Percentiles rank a stretch among this genome's conserved stretches.
These are phyloP conservation scores for Naganishia vaughanmartiniae DNA, from an alignment of 768 basidiomycete genomes.

Conservation along the genomic window DNA sequence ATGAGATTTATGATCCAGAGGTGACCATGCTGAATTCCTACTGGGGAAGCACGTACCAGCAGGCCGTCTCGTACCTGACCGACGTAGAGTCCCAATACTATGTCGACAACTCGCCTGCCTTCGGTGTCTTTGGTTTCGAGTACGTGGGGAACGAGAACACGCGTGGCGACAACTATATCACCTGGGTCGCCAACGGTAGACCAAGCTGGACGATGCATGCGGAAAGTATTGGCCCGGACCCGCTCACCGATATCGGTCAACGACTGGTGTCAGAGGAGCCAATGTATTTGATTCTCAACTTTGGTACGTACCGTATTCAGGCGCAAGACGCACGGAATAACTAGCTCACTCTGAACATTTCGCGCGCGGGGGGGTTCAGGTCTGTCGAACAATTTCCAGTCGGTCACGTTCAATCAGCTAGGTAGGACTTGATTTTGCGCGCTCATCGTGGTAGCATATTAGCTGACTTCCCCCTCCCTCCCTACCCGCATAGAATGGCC, in stretches of 20 bases:
- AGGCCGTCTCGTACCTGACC: conserved; percentile 58
- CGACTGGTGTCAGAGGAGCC: conserved; percentile 79
- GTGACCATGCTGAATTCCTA: conserved; percentile 54
- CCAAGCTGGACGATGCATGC: conserved; percentile 59
- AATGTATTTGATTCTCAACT: conserved; percentile 77
- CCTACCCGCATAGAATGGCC: conserved; percentile 24
- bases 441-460: no score
- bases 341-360: no score
- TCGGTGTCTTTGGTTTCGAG: conserved; percentile 54
- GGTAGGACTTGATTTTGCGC: conserved; percentile 2
- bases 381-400: conserved; percentile 35
- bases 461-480: no score
- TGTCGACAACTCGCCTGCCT: conserved; percentile 36
- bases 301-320: conserved; percentile 70
- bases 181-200: conserved; percentile 48
- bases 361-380: no score
- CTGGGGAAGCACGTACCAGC: conserved; percentile 56
- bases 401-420: conserved; percentile 44
- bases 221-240: conserved; percentile 64
- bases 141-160: conserved; percentile 51
- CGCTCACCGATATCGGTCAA: conserved; percentile 61
- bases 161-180: conserved; percentile 46
- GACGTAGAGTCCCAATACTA: conserved; percentile 49
- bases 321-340: not conserved
- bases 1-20: conserved; percentile 55